These are phyloP conservation scores for Begonia fuchsioides DNA, from an alignment of 306 rosid genomes.

Conservation along the genomic window DNA sequence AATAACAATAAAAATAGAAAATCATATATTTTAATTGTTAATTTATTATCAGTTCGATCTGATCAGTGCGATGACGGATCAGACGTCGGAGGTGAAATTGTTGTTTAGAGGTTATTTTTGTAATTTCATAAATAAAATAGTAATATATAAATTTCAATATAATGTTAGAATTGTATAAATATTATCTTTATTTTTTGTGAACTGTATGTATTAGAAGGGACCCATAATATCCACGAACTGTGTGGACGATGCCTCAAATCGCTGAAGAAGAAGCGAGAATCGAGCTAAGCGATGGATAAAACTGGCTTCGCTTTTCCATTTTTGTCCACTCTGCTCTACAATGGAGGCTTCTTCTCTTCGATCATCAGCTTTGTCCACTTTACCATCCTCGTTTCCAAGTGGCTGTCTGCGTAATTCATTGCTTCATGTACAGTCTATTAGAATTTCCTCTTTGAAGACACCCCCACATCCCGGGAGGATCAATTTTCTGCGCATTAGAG, in stretches of 20 bases:
- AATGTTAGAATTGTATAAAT: too few species aligned
- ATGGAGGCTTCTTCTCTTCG: slow-evolving; percentile 55
- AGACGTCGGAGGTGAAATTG: too few species aligned
- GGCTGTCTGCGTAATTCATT: slow-evolving; percentile 20
- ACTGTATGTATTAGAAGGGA: slow-evolving; percentile 14
- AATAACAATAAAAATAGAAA: too few species aligned
- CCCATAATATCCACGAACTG: slow-evolving; percentile 60
- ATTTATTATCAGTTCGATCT: too few species aligned
- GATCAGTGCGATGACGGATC: too few species aligned
- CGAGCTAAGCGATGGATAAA: slow-evolving; percentile 14
- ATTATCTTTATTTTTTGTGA: too few species aligned
- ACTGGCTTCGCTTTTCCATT: slow-evolving; percentile 9
- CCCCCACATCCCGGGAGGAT: slow-evolving; percentile 21
- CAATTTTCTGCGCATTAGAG: slow-evolving; percentile 27
- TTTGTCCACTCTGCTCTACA: slow-evolving; percentile 4
- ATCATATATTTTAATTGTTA: too few species aligned
- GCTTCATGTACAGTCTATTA: slow-evolving; percentile 20
- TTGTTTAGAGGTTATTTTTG: too few species aligned
- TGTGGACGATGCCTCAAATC: slow-evolving; percentile 18
- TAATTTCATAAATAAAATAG: too few species aligned
- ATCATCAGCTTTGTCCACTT: slow-evolving; percentile 33
- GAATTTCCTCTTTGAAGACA: slow-evolving; percentile 22
- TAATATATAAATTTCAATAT: too few species aligned
- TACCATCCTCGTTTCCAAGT: slow-evolving; percentile 33
- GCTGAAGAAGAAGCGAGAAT: slow-evolving; percentile 16